These are phyloP conservation scores for Sanghuangporus baumii DNA, from an alignment of 1,284 basidiomycete genomes.

Conservation along the genomic window DNA sequence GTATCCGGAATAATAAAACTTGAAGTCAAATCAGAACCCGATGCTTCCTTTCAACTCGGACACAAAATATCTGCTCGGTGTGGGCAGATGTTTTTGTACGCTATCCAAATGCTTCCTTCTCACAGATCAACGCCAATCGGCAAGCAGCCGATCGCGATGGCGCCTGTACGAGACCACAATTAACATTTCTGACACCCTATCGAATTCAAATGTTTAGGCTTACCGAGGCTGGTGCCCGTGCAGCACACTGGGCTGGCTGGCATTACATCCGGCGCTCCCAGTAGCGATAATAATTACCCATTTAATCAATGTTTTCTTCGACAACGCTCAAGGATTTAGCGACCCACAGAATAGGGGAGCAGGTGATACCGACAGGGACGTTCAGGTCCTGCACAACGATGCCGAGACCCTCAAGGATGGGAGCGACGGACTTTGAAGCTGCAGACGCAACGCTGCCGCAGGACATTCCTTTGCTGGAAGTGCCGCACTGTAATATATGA, in stretches of 20 bases:
- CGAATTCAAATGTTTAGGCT: neutral
- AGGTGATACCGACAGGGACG: constrained; percentile 1
- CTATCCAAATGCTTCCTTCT: neutral
- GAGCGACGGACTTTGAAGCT: neutral
- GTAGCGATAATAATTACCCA: neutral
- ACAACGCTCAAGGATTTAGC: too few relatives aligned
- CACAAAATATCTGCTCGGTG: too few relatives aligned
- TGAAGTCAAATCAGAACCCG: too few relatives aligned
- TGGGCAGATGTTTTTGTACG: too few relatives aligned
- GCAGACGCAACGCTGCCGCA: constrained; percentile 13
- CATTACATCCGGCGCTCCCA: neutral
- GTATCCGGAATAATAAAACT: too few relatives aligned
- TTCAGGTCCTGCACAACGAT: constrained; percentile 4
- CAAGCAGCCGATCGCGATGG: constrained; percentile 9
- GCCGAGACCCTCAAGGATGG: constrained; percentile 4
- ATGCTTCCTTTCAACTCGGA: too few relatives aligned
- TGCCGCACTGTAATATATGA: constrained; percentile 10
- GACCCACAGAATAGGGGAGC: constrained; percentile 5
- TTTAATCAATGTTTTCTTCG: neutral
- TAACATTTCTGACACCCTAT: neutral
- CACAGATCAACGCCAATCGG: constrained; percentile 4
- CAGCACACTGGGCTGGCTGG: constrained; percentile 9
- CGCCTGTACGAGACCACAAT: neutral
- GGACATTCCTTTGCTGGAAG: constrained; percentile 12
- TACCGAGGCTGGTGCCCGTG: constrained; percentile 5